Conservation (phyloP, 2,329 filamentous ascomycete species). For the Aspergillus intermedius region DNA sequence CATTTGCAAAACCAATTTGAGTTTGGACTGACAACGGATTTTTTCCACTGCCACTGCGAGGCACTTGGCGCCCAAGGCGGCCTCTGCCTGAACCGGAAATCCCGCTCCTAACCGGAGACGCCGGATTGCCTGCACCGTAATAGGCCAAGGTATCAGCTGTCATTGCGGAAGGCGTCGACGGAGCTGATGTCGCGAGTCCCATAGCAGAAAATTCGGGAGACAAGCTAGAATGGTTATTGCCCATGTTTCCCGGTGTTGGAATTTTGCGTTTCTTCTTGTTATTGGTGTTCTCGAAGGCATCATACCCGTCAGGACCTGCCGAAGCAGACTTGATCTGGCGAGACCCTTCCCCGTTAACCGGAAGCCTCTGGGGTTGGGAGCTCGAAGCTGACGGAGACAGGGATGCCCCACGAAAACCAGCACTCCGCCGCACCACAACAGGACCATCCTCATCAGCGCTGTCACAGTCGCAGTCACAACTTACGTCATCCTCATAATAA, state of each 20-base stretch:
- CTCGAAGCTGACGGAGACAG: conserved; percentile 25
- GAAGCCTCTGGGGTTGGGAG: conserved; percentile 19
- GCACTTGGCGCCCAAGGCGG: conserved; percentile 60
- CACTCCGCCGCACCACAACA: conserved; percentile 37
- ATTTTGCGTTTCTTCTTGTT: conserved; percentile 99
- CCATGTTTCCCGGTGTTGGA: conserved; percentile 72
- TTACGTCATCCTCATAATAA: conserved; percentile 49
- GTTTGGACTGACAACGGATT: conserved; percentile 57
- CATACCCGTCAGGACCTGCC: conserved; percentile 78
- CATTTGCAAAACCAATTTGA: conserved; percentile 49
- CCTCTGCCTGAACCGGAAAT: conserved; percentile 82
- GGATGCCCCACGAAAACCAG: conserved; percentile 34
- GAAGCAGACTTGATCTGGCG: conserved; percentile 52
- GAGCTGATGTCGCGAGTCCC: conserved; percentile 47
- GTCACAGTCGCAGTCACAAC: conserved; percentile 42
- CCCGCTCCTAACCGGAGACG: conserved; percentile 55
- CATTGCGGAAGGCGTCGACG: conserved; percentile 37
- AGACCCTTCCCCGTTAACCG: conserved; percentile 20
- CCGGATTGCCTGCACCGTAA: conserved; percentile 50
- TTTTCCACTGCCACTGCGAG: conserved; percentile 49
- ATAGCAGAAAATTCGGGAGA: conserved; percentile 60
- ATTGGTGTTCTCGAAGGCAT: conserved; percentile 96
- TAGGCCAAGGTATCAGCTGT: conserved; percentile 47
- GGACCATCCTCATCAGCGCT: conserved; percentile 56
- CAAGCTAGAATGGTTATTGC: conserved; percentile 51